A percentile compares a stretch with the other conserved stretches of the same genome.
Conservation (phyloP, 768 basidiomycete genomes). For the Kwoniella pini region DNA sequence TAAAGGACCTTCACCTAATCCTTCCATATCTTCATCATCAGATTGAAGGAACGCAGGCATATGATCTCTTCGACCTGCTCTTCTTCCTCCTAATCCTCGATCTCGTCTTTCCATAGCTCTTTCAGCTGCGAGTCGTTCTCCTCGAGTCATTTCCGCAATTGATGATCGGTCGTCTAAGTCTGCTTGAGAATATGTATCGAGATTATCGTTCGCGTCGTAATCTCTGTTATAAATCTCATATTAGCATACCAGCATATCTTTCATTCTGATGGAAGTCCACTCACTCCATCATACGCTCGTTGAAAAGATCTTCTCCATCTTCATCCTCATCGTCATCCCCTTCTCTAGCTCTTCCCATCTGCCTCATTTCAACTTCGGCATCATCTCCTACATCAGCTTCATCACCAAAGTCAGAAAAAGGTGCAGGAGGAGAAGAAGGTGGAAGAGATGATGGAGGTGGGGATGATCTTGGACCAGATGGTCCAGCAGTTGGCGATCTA, state of each 20-base stretch:
- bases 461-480: constrained; percentile 47
- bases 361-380: constrained; percentile 51
- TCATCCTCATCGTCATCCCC: constrained; percentile 73
- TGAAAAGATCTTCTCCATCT: constrained; percentile 94
- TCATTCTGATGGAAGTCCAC: constrained; percentile 55
- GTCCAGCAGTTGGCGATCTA: constrained; percentile 39
- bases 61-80: constrained; percentile 75
- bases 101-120: constrained; percentile 84
- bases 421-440: constrained; percentile 77
- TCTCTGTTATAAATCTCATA: constrained; percentile 58
- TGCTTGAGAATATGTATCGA: constrained; percentile 84
- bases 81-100: constrained; percentile 69
- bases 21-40: constrained; percentile 72
- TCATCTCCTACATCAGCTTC: constrained; percentile 69
- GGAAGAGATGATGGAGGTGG: constrained; percentile 69
- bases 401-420: constrained; percentile 79
- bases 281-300: constrained; percentile 67
- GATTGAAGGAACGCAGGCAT: constrained; percentile 85
- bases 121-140: constrained; percentile 69
- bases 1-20: constrained; percentile 64
- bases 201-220: constrained; percentile 75
- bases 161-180: constrained; percentile 71
- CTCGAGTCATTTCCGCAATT: constrained; percentile 47
- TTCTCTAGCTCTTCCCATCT: constrained; percentile 48
- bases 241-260: background rate